Percentiles rank a stretch among this genome's conserved stretches.
These are phyloP conservation scores for Mimosa bimucronata DNA, from an alignment of 306 rosid species.

Conservation along the genomic window DNA sequence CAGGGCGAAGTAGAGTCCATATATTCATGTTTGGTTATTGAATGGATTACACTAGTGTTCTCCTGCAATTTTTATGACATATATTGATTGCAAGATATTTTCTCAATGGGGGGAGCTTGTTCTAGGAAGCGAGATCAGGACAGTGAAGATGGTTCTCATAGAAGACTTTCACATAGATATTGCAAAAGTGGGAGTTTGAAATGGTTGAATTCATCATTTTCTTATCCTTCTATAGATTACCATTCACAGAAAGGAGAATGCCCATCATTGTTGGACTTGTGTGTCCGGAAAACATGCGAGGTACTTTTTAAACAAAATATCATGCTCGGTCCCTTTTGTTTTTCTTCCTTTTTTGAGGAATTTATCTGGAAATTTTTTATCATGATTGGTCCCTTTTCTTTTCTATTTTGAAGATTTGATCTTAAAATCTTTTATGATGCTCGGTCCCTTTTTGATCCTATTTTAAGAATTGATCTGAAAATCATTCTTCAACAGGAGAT, in stretches of 20 bases:
- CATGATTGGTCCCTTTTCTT: not conserved
- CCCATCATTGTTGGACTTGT: slow-evolving; percentile 61
- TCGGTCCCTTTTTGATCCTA: not conserved
- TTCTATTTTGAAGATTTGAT: not conserved
- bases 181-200: slow-evolving; percentile 58
- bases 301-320: slow-evolving; percentile 35
- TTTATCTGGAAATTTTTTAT: not conserved
- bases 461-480: slow-evolving; percentile 12
- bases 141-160: slow-evolving; percentile 13
- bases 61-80: slow-evolving; percentile 28
- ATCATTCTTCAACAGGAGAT: slow-evolving; percentile 52
- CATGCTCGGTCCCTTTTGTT: not conserved
- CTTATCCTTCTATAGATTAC: slow-evolving; percentile 32
- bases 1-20: slow-evolving; percentile 41
- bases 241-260: slow-evolving; percentile 47
- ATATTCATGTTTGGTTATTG: slow-evolving; percentile 25
- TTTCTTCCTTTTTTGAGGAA: not conserved
- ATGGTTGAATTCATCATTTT: slow-evolving; percentile 56
- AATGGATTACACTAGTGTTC: slow-evolving; percentile 25
- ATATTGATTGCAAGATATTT: slow-evolving; percentile 22
- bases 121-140: slow-evolving; percentile 21
- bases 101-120: slow-evolving; percentile 28
- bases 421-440: slow-evolving; percentile 9
- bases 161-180: slow-evolving; percentile 38
- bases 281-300: slow-evolving; percentile 53